These are phyloP conservation scores for Saccharomycopsis capsularis DNA, from an alignment of 805 yeast genomes.

Conservation along the genomic window DNA sequence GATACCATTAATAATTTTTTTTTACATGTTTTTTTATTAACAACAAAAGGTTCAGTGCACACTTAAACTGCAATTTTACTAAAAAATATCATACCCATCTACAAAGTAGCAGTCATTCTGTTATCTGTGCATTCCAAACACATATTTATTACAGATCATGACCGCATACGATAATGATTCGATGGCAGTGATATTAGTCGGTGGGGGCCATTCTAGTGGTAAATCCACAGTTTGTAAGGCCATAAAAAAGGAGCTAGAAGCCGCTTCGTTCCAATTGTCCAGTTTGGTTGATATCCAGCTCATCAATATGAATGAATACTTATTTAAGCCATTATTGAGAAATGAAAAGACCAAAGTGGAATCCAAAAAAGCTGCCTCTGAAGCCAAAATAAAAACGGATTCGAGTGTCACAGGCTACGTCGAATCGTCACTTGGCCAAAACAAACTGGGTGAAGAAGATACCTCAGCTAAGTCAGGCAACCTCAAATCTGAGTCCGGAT, in stretches of 20 bases:
- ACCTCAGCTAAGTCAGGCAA: too few relatives aligned
- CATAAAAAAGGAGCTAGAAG: constrained; percentile 5
- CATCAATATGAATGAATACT: constrained; percentile 15
- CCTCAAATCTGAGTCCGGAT: background rate
- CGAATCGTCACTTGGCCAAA: background rate
- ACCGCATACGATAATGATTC: too few relatives aligned
- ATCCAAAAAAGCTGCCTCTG: background rate
- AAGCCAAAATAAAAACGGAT: background rate
- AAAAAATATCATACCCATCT: too few relatives aligned
- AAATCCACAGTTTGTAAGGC: constrained; percentile 14
- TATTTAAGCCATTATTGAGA: background rate
- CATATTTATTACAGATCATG: constrained; percentile 2
- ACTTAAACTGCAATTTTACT: too few relatives aligned
- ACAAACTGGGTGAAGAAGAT: background rate
- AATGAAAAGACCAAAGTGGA: background rate
- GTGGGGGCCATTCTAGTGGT: constrained; percentile 22
- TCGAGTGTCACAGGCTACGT: background rate
- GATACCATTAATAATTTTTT: too few relatives aligned
- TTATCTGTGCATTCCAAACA: too few relatives aligned
- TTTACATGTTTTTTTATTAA: too few relatives aligned
- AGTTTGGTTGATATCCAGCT: constrained; percentile 8
- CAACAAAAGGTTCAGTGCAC: too few relatives aligned
- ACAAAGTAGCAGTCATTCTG: too few relatives aligned
- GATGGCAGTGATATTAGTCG: constrained; percentile 16
- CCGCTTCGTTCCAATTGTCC: background rate